Percentiles rank a stretch among this genome's conserved stretches.
phyloP scores from a whole-genome alignment of 2,329 filamentous ascomycete species.

The Paraconiothyrium brasiliense region DNA sequence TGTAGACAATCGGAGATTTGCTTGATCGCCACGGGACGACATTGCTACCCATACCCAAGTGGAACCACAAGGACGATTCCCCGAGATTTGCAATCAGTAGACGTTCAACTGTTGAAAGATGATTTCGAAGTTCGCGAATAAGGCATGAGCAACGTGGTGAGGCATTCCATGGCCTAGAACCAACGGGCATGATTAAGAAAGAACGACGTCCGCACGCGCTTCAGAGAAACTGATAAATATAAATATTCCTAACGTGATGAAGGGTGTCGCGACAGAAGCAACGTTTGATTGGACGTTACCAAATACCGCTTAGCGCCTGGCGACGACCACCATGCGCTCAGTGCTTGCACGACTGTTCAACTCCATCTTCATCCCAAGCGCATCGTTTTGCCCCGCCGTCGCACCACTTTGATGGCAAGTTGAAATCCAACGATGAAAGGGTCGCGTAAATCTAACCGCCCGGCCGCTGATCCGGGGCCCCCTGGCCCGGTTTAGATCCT shows the following conservation, averaged over 20 bases:
- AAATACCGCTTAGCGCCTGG: slow-evolving; percentile 5
- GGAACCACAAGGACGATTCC: too few relatives aligned
- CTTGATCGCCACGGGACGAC: too few relatives aligned
- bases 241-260: background rate
- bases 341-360: background rate
- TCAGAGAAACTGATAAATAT: background rate
- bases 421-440: slow-evolving; percentile 28
- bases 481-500: slow-evolving; percentile 38
- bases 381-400: slow-evolving; percentile 8
- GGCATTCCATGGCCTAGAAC: too few relatives aligned
- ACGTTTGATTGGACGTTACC: background rate
- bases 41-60: too few relatives aligned
- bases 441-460: slow-evolving; percentile 39
- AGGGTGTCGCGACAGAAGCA: slow-evolving; percentile 3
- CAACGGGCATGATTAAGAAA: too few relatives aligned
- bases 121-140: too few relatives aligned
- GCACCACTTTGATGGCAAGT: slow-evolving; percentile 12
- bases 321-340: background rate
- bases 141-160: too few relatives aligned
- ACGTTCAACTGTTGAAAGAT: too few relatives aligned
- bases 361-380: background rate
- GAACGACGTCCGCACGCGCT: too few relatives aligned
- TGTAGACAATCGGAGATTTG: too few relatives aligned
- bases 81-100: too few relatives aligned
- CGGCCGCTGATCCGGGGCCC: slow-evolving; percentile 29